Evolutionary conservation across 345 rosid genomes (phyloP), one percentile per base, ranked within the genome.

Genomic region (Draba incana): DNA sequence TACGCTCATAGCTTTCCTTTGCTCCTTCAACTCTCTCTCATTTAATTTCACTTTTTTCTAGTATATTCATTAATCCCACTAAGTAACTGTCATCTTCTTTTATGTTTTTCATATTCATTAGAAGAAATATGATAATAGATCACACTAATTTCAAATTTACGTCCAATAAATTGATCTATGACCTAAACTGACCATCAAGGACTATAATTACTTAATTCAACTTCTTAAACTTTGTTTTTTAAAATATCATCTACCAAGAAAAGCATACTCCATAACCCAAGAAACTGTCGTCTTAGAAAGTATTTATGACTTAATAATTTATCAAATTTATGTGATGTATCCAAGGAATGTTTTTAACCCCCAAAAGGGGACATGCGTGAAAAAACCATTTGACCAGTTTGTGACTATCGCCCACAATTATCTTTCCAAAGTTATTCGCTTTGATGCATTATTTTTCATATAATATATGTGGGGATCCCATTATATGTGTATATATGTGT

Each of bases 311-410:
- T 74, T 67, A 74, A 74, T 74, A 37, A 20, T 66, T 53, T 74
- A 67, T 53, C 48, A 74, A 67, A 74, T 67, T 67, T 50, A 53
- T 74, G 50, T 74, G 63, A 28, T 67, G 63, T 49, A 45, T 43
- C 49, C 60, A 67, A 74, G 73, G 73, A 74, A 74, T 74, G 78
- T 74, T 74, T 72, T 67, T 52, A 74, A 74, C 73, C 73, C 73
- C 73, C 57, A 61, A 67, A 74, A 66, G 73, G 73, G 57, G 68
- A 60, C 62, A 67, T 74, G 62, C 69, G 61, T 60, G 73, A 67
- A 61, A 52, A 67, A 68, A 47, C 13, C 65, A 68, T 47, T 75
- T 68, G 74, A 75, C 70, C 43, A 54, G 51, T 53, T 61, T 67
- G 78, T 67, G 73, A 66, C 68, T 57, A 74, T 74, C 56, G 72